phyloP scores from a whole-genome alignment of 352 stramenopile genomes.

The Phytopythium vexans region DNA sequence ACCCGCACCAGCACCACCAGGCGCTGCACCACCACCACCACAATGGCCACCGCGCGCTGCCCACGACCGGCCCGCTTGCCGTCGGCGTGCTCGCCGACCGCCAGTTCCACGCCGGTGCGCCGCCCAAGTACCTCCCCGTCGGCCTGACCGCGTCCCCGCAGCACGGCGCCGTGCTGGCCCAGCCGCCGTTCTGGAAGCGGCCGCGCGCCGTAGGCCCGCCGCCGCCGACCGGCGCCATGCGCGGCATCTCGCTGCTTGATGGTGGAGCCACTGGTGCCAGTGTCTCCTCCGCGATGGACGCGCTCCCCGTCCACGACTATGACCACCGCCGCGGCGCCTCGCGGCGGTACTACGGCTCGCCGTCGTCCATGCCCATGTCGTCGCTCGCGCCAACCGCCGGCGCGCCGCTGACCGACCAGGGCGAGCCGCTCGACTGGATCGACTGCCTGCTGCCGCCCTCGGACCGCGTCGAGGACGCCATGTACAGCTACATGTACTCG shows the following conservation, averaged over 20 bases:
- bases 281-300: too few relatives aligned
- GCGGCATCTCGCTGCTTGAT: too few relatives aligned
- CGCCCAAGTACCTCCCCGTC: conserved; percentile 24
- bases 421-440: conserved; percentile 49
- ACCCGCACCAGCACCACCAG: background rate
- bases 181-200: too few relatives aligned
- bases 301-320: conserved; percentile 13
- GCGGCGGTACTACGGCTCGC: conserved; percentile 13
- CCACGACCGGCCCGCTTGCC: conserved; percentile 16
- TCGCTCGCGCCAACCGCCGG: conserved; percentile 11
- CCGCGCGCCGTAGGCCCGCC: too few relatives aligned
- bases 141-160: background rate
- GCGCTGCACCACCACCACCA: background rate
- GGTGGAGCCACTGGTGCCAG: too few relatives aligned
- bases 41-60: conserved; percentile 5
- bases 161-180: background rate
- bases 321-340: conserved; percentile 8
- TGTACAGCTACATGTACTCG: conserved; percentile 42
- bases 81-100: conserved; percentile 8
- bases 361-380: conserved; percentile 10
- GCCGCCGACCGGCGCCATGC: too few relatives aligned
- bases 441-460: conserved; percentile 42
- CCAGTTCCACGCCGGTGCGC: conserved; percentile 16
- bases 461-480: conserved; percentile 29
- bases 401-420: conserved; percentile 10